phyloP scores from a whole-genome alignment of 768 basidiomycete genomes.

The Pholiota molesta region DNA sequence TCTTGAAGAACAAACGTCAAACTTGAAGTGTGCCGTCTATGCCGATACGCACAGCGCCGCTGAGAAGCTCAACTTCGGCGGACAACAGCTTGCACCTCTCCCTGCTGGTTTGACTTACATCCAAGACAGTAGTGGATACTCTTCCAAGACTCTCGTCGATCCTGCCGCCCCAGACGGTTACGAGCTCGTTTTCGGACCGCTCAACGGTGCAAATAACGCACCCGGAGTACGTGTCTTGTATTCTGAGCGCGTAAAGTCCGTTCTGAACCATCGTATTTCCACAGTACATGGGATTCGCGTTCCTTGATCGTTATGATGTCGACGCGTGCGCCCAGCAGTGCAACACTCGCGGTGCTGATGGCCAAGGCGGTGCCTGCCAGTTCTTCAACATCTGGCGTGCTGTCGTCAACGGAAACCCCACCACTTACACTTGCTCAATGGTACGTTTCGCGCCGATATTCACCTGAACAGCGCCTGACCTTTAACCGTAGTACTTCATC shows the following conservation, averaged over 20 bases:
- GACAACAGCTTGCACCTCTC: slow-evolving; percentile 40
- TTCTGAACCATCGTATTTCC: background rate
- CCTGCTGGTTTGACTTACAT: slow-evolving; percentile 43
- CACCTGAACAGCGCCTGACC: background rate
- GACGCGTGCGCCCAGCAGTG: slow-evolving; percentile 47
- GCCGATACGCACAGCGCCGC: slow-evolving; percentile 43
- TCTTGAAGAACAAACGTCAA: slow-evolving; percentile 43
- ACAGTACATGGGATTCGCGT: slow-evolving; percentile 56
- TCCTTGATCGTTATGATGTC: slow-evolving; percentile 50
- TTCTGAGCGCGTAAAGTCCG: background rate
- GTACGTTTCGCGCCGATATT: slow-evolving; percentile 27
- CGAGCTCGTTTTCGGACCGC: slow-evolving; percentile 47
- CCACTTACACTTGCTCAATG: slow-evolving; percentile 53
- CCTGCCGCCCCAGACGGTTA: slow-evolving; percentile 47
- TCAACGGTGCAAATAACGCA: slow-evolving; percentile 49
- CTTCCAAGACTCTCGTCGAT: slow-evolving; percentile 37
- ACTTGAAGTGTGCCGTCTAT: slow-evolving; percentile 51
- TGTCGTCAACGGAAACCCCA: slow-evolving; percentile 46
- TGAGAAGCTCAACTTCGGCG: slow-evolving; percentile 50
- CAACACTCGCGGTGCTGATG: slow-evolving; percentile 44
- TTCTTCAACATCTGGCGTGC: slow-evolving; percentile 61
- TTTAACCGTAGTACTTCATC: slow-evolving; percentile 41
- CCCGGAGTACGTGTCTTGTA: slow-evolving; percentile 36
- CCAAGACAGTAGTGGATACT: slow-evolving; percentile 46
- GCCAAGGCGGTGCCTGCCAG: slow-evolving; percentile 45